These are phyloP conservation scores for Coemansia sp. DNA, from an alignment of 192 early-diverging fungal genomes.

Conservation along the genomic window DNA sequence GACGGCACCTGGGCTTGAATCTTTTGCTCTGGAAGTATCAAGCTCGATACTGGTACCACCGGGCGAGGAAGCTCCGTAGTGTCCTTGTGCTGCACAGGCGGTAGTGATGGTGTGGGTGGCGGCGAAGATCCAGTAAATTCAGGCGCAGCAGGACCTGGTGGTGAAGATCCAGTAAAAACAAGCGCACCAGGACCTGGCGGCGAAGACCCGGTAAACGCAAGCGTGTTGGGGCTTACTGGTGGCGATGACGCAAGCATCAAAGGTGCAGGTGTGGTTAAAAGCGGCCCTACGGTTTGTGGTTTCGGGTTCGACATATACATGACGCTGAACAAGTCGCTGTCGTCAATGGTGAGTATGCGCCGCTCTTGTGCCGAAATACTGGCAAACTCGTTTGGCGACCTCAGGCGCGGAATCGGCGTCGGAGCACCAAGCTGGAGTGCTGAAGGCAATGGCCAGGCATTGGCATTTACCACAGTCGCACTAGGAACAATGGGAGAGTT, in stretches of 20 bases:
- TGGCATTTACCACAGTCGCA: not conserved
- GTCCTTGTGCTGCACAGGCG: not conserved
- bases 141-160: not conserved
- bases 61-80: not conserved
- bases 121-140: conserved; percentile 6
- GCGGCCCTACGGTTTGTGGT: not conserved
- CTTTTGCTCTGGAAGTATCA: not conserved
- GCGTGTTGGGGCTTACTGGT: not conserved
- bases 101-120: not conserved
- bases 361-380: conserved; percentile 7
- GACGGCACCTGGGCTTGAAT: not conserved
- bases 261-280: not conserved
- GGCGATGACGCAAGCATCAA: not conserved
- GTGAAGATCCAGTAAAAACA: conserved; percentile 1
- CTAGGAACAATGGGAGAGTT: not conserved
- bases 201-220: not conserved
- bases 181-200: not conserved
- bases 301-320: conserved; percentile 11
- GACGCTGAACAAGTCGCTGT: conserved; percentile 25
- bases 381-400: not conserved
- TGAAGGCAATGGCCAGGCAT: not conserved
- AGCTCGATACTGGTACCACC: not conserved
- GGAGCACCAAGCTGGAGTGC: not conserved
- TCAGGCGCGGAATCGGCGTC: not conserved
- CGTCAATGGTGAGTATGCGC: conserved; percentile 31